phyloP scores from a whole-genome alignment of 148 eudicot species.

The Amaranthus cruentus region DNA sequence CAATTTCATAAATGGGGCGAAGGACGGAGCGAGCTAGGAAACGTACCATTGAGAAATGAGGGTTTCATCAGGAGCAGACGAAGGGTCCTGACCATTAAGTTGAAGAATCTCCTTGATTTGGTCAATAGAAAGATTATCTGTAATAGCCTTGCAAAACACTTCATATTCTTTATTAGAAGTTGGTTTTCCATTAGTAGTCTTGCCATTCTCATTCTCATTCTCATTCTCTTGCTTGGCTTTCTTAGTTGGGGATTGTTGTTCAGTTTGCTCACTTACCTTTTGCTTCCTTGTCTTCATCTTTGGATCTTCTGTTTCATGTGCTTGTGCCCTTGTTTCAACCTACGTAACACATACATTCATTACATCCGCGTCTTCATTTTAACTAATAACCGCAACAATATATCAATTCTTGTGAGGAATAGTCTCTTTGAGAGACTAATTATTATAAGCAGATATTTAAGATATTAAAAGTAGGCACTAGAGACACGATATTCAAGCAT shows the following conservation, averaged over 20 bases:
- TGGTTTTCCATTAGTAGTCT: constrained; percentile 15
- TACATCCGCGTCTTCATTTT: too few species aligned
- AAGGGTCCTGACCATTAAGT: constrained; percentile 28
- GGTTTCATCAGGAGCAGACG: constrained; percentile 24
- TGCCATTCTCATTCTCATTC: constrained; percentile 2
- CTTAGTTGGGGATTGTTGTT: constrained; percentile 38
- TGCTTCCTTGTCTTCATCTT: constrained; percentile 45
- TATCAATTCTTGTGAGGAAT: too few species aligned
- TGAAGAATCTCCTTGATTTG: constrained; percentile 31
- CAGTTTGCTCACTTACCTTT: constrained; percentile 33
- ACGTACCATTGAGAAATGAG: constrained; percentile 30
- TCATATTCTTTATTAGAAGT: constrained; percentile 29
- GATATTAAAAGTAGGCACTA: too few species aligned
- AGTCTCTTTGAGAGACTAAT: too few species aligned
- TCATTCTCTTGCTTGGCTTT: constrained; percentile 47
- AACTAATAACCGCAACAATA: too few species aligned
- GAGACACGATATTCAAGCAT: too few species aligned
- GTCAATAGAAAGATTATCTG: constrained; percentile 30
- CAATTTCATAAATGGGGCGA: too few species aligned
- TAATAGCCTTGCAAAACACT: constrained; percentile 27
- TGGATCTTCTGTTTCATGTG: constrained; percentile 24
- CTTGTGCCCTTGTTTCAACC: constrained; percentile 42
- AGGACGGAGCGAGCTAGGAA: too few species aligned
- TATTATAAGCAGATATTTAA: too few species aligned
- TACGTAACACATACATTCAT: neutral